phyloP scores from a whole-genome alignment of 1,284 basidiomycete genomes.

The Sanghuangporus sanghuang region DNA sequence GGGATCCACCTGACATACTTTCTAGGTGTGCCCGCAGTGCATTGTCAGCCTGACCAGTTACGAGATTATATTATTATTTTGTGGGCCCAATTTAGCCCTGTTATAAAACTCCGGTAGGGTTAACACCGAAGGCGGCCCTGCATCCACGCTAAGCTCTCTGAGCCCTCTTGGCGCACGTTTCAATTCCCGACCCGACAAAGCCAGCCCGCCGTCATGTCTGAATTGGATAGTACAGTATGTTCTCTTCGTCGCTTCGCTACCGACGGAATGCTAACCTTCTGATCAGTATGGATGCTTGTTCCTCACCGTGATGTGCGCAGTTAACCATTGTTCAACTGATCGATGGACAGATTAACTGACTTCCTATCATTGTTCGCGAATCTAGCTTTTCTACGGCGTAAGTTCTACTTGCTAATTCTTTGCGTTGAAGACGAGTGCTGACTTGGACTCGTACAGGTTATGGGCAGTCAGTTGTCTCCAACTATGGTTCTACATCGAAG shows the following conservation, averaged over 20 bases:
- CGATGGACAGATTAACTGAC: neutral
- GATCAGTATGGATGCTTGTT: neutral
- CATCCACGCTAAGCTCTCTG: neutral
- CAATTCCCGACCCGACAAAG: neutral
- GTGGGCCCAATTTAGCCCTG: too few relatives aligned
- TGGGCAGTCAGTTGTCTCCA: neutral
- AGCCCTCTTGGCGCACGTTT: too few relatives aligned
- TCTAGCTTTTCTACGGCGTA: neutral
- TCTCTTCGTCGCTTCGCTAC: neutral
- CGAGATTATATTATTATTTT: too few relatives aligned
- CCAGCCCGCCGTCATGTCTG: neutral
- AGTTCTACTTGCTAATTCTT: neutral
- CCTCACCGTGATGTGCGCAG: constrained; percentile 1
- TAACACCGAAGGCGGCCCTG: too few relatives aligned
- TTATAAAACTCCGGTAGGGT: too few relatives aligned
- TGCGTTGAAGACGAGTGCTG: neutral
- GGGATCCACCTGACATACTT: too few relatives aligned
- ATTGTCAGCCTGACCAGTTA: too few relatives aligned
- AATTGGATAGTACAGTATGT: neutral
- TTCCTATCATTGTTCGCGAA: neutral
- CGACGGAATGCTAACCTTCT: neutral
- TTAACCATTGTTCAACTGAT: neutral
- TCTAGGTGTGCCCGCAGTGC: too few relatives aligned
- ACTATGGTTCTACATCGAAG: constrained; percentile 12
- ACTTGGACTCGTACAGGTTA: neutral